A percentile compares a stretch with the other conserved stretches of the same genome.
Evolutionary conservation across 345 rosid genomes (phyloP).

Genomic region (Crucihimalaya himalaica): DNA sequence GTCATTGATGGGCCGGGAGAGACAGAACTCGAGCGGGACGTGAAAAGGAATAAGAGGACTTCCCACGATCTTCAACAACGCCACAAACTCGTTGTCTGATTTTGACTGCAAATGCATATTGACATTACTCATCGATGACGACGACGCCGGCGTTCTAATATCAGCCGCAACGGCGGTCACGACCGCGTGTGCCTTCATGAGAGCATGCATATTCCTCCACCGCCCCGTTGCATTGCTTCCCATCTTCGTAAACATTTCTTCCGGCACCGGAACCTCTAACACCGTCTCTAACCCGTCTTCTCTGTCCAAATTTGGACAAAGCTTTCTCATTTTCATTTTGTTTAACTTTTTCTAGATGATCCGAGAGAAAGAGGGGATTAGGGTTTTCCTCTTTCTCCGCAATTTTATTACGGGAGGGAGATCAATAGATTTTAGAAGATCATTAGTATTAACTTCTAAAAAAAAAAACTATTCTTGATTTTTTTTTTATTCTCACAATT

Average conservation of each 20-base stretch:
- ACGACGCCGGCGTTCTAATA: constrained; percentile 19
- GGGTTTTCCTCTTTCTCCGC: constrained; percentile 37
- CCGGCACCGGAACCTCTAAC: constrained; percentile 61
- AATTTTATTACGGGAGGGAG: constrained; percentile 12
- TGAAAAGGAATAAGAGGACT: constrained; percentile 87
- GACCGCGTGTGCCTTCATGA: constrained; percentile 66
- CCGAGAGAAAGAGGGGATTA: constrained; percentile 19
- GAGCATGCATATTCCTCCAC: constrained; percentile 75
- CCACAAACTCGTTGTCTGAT: constrained; percentile 75
- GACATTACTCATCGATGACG: constrained; percentile 36
- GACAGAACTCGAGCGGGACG: constrained; percentile 50
- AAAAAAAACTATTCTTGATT: constrained; percentile 15
- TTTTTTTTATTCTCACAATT: neutral
- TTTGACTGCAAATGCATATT: constrained; percentile 63
- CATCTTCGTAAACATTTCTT: constrained; percentile 58
- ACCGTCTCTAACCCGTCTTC: constrained; percentile 60
- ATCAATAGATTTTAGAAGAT: constrained; percentile 20
- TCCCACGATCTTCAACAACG: constrained; percentile 92
- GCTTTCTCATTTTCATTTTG: constrained; percentile 47
- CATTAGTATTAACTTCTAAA: constrained; percentile 6
- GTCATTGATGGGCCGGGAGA: constrained; percentile 52
- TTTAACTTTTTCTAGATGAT: neutral
- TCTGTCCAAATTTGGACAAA: constrained; percentile 56
- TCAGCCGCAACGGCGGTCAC: constrained; percentile 33
- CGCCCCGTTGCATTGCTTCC: constrained; percentile 47